phyloP scores from a whole-genome alignment of 116 monocot genomes.

The Iris pallida region DNA sequence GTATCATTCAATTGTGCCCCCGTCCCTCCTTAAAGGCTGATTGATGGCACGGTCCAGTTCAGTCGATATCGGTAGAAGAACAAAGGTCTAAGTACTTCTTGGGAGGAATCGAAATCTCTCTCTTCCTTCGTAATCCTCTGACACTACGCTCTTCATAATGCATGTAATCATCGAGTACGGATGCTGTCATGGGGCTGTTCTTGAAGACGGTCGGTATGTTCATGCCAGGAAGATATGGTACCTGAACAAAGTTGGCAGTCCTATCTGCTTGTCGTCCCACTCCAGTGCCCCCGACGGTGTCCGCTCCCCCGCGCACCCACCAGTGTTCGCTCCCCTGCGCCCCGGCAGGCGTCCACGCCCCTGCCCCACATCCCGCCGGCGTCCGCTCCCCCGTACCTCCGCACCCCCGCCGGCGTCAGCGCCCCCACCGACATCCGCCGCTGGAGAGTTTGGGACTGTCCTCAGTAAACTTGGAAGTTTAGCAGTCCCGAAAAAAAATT shows the following conservation, averaged over 20 bases:
- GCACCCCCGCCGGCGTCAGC: too few relatives aligned
- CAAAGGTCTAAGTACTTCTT: conserved; percentile 12
- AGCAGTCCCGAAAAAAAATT: too few relatives aligned
- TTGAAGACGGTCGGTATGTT: conserved; percentile 70
- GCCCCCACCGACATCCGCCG: too few relatives aligned
- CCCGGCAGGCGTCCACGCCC: too few relatives aligned
- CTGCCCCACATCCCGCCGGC: too few relatives aligned
- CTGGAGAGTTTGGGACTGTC: background rate
- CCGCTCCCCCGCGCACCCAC: too few relatives aligned
- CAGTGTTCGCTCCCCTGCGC: too few relatives aligned
- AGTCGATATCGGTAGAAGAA: background rate
- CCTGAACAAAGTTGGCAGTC: too few relatives aligned
- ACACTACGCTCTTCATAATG: conserved; percentile 52
- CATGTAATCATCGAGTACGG: conserved; percentile 62
- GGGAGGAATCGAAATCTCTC: conserved; percentile 32
- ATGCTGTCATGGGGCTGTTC: conserved; percentile 37
- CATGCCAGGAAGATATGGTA: conserved; percentile 48
- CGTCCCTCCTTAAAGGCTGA: background rate
- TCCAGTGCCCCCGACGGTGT: too few relatives aligned
- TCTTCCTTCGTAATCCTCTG: conserved; percentile 62
- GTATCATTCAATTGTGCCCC: background rate
- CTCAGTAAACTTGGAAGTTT: background rate
- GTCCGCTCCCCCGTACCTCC: too few relatives aligned
- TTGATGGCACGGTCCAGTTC: background rate
- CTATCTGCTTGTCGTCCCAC: too few relatives aligned